Conservation (phyloP, 2,329 filamentous ascomycete species). For the Ascochyta viciae-villosae region DNA sequence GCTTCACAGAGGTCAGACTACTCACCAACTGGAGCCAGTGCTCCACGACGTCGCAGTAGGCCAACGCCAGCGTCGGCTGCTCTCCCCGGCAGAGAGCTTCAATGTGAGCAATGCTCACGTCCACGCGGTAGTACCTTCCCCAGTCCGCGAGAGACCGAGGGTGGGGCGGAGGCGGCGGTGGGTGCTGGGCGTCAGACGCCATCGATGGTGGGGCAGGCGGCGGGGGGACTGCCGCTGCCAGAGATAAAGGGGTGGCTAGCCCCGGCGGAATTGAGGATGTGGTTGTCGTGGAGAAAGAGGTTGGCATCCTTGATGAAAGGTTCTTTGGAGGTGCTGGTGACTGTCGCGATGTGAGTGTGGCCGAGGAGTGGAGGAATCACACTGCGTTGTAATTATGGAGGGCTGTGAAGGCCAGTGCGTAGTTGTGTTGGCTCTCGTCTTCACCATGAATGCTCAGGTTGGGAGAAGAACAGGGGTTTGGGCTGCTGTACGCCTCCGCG, state of each 20-base stretch:
- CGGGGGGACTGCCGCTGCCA: neutral
- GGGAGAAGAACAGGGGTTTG: neutral
- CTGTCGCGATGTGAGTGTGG: neutral
- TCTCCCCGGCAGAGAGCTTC: neutral
- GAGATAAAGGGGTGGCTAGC: neutral
- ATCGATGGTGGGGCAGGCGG: neutral
- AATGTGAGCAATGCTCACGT: neutral
- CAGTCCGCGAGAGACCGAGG: neutral
- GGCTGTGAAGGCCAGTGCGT: neutral
- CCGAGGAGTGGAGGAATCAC: neutral
- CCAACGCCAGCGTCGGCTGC: neutral
- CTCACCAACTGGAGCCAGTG: neutral
- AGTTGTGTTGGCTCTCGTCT: neutral
- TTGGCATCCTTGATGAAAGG: neutral
- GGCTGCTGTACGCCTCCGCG: neutral
- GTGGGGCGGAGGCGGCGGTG: neutral
- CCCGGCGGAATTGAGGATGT: neutral
- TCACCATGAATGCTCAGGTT: neutral
- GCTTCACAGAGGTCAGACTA: neutral
- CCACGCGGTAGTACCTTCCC: neutral
- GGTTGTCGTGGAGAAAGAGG: neutral
- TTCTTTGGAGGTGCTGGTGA: neutral
- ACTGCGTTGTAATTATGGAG: neutral
- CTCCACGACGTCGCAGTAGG: neutral
- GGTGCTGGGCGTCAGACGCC: neutral